A percentile compares a stretch with the other conserved stretches of the same genome.
phyloP scores from a whole-genome alignment of 345 rosid species.

The Linum tenue region DNA sequence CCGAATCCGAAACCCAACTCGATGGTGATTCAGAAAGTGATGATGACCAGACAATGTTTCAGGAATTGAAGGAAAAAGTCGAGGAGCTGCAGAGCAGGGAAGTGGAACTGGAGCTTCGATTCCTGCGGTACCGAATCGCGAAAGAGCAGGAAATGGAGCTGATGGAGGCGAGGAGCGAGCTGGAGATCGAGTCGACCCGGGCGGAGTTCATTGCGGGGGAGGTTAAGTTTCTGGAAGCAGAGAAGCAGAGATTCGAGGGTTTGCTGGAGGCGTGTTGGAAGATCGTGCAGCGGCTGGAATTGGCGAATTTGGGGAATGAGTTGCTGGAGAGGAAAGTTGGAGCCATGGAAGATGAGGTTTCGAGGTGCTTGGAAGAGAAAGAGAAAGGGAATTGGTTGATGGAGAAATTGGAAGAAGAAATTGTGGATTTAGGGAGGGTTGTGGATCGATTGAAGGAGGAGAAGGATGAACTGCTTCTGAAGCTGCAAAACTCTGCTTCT shows the following conservation, averaged over 20 bases:
- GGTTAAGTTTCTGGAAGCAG: neutral
- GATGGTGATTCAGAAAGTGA: neutral
- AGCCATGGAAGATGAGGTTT: neutral
- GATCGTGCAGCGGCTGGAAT: neutral
- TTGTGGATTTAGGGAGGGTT: neutral
- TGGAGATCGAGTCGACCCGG: neutral
- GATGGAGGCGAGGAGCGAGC: neutral
- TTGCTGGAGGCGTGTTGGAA: neutral
- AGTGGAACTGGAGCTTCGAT: neutral
- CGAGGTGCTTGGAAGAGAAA: neutral
- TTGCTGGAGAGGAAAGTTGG: neutral
- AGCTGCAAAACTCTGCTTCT: neutral
- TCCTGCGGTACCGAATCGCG: neutral
- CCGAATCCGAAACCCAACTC: neutral
- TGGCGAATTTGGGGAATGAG: constrained; percentile 1
- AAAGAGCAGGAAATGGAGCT: neutral
- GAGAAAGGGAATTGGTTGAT: neutral
- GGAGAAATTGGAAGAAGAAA: neutral
- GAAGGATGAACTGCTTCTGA: neutral
- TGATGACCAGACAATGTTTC: neutral
- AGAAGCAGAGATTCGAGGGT: neutral
- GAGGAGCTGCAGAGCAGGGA: neutral
- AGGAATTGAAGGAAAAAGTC: neutral
- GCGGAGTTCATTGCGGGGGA: neutral
- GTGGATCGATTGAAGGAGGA: neutral